These are phyloP conservation scores for Chalaropsis ovoidea DNA, from an alignment of 2,329 filamentous ascomycete species.

Conservation along the genomic window DNA sequence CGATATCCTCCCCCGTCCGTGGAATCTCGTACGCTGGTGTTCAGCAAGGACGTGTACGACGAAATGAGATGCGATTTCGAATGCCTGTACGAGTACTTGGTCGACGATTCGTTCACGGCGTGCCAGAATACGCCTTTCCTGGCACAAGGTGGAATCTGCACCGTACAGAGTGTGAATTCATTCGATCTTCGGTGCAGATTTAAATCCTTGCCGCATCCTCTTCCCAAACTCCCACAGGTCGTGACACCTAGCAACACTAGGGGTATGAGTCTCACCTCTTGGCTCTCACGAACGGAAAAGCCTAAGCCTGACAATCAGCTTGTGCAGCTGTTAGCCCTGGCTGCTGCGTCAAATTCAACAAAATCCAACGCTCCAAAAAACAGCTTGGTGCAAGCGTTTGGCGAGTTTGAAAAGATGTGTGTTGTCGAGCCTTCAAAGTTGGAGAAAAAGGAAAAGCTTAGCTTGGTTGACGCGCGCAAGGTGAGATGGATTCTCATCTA, in stretches of 20 bases:
- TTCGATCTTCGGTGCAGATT: conserved; percentile 56
- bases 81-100: conserved; percentile 59
- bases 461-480: conserved; percentile 58
- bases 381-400: conserved; percentile 56
- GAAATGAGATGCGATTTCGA: conserved; percentile 61
- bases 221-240: conserved; percentile 54
- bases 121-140: conserved; percentile 43
- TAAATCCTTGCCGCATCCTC: conserved; percentile 49
- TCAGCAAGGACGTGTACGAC: conserved; percentile 41
- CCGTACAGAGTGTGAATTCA: conserved; percentile 54
- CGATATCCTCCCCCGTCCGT: conserved; percentile 56
- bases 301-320: conserved; percentile 41
- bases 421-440: conserved; percentile 31
- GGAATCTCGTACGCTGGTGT: conserved; percentile 43
- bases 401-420: conserved; percentile 56
- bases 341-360: conserved; percentile 41
- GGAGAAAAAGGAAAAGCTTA: conserved; percentile 28
- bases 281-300: conserved; percentile 37
- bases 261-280: conserved; percentile 34
- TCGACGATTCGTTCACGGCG: conserved; percentile 48
- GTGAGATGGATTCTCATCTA: conserved; percentile 72
- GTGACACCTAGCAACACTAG: conserved; percentile 25
- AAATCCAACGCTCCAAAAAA: conserved; percentile 37
- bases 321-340: conserved; percentile 43
- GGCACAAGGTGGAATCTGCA: conserved; percentile 58